These are phyloP conservation scores for Lecanicillium sp. DNA, from an alignment of 2,329 filamentous ascomycete species.

Conservation along the genomic window DNA sequence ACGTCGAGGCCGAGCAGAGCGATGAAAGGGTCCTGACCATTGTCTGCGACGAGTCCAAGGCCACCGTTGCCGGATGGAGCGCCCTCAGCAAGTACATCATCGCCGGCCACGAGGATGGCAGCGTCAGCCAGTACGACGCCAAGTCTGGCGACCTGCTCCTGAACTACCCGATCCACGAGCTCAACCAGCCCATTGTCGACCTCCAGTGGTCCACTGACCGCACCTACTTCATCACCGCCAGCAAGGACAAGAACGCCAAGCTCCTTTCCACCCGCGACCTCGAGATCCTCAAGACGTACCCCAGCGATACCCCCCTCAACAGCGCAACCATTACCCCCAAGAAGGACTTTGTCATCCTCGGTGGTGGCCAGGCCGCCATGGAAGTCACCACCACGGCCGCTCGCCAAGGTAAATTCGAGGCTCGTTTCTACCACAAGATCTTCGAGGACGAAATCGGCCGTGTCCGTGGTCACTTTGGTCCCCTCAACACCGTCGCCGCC, in stretches of 20 bases:
- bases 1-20: constrained; percentile 73
- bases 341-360: constrained; percentile 96
- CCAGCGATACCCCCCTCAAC: constrained; percentile 91
- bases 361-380: constrained; percentile 97
- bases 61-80: constrained; percentile 94
- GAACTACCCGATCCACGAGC: constrained; percentile 79
- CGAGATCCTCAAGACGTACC: constrained; percentile 85
- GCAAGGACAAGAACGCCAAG: constrained; percentile 97
- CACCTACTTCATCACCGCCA: constrained; percentile 96
- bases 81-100: constrained; percentile 95
- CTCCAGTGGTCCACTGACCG: constrained; percentile 91
- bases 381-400: constrained; percentile 93
- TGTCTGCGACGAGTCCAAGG: constrained; percentile 91
- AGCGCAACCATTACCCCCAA: constrained; percentile 87
- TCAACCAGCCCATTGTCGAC: constrained; percentile 76
- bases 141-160: constrained; percentile 82
- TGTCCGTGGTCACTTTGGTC: constrained; percentile 95
- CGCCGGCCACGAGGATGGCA: constrained; percentile 93
- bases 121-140: constrained; percentile 80
- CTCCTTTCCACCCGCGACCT: constrained; percentile 81
- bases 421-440: constrained; percentile 98
- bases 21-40: constrained; percentile 80
- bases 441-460: constrained; percentile 98
- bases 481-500: constrained; percentile 89
- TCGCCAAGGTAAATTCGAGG: constrained; percentile 98